Evolutionary conservation across 192 early-diverging fungal species (phyloP), one percentile per base, ranked within the genome.

Genomic region (Backusella mclennaniae): DNA sequence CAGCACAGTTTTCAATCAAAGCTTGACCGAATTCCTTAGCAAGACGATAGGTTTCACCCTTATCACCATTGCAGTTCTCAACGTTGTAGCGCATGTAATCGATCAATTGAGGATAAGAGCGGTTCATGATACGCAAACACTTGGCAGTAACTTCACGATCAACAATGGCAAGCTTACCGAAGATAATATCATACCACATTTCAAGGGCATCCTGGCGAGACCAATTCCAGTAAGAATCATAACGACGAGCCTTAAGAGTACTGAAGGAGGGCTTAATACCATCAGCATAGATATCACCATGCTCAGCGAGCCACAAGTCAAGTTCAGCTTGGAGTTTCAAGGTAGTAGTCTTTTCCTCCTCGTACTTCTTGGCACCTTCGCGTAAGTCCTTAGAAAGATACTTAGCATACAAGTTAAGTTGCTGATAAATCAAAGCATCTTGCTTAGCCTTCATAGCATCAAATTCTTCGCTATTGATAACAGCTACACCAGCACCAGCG

Each of bases 151-250:
- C 87, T 80, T 97, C 96, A 78, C 96, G 93, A 80, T 98, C 95
- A 23, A 98, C 94, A 72, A 86, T 90, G 23, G 91, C 89, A 72
- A 98, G 85, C 26, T 92, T 89, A 73, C 96, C 96, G 83, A 94
- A 97, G 81, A 98, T 88, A 69, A 97, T 93, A 85, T 96, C 97
- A 82, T 95, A 98, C 84, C 94, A 96, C 67, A 96, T 88, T 35
- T 90, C 86, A 53, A 94, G 78, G n/a, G 93, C 93, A 79, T 96
- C 94, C 77, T 96, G 95, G 71, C 93, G 90, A 52, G 90, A 92
- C 96, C 96, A 98, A 88, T 98, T 98, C 96, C 96, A 98, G 92
- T 95, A 92, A 59, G 96, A 98, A 79, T 98, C 95, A 77, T 96
- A 98, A 35, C 83, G 86, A 56, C 96, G 93, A 39, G 94, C 95